phyloP scores from a whole-genome alignment of 2,329 filamentous ascomycete species.

The Trichoderma sp. region DNA sequence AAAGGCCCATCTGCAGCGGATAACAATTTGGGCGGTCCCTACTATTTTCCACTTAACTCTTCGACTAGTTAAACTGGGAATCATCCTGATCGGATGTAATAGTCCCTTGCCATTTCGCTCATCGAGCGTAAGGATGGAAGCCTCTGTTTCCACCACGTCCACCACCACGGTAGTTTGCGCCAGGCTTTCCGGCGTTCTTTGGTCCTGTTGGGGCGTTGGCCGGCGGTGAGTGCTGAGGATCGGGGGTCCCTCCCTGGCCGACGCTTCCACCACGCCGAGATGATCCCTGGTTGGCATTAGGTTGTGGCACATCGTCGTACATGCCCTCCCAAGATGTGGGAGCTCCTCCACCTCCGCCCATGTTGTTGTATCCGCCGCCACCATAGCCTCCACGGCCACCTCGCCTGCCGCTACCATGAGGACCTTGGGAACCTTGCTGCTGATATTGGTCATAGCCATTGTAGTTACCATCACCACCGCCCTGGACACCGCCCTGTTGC shows the following conservation, averaged over 20 bases:
- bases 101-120: constrained; percentile 1
- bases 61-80: not conserved
- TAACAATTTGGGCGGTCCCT: not conserved
- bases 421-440: constrained; percentile 49
- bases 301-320: constrained; percentile 94
- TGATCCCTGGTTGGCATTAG: constrained; percentile 58
- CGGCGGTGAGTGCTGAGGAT: constrained; percentile 51
- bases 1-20: not conserved
- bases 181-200: constrained; percentile 89
- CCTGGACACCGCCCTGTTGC: constrained; percentile 36
- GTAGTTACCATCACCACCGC: constrained; percentile 33
- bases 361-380: constrained; percentile 32
- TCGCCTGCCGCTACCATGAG: constrained; percentile 27
- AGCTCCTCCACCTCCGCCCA: constrained; percentile 55
- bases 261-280: constrained; percentile 46
- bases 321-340: constrained; percentile 96
- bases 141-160: constrained; percentile 74
- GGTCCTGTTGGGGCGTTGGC: constrained; percentile 82
- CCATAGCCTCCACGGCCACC: constrained; percentile 34
- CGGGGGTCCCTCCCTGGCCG: constrained; percentile 43
- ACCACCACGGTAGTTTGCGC: constrained; percentile 90
- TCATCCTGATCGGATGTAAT: not conserved
- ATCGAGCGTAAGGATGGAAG: constrained; percentile 72
- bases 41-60: not conserved
- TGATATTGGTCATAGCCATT: constrained; percentile 43